phyloP scores from a whole-genome alignment of 139 green algal species.

The Mesostigma viride region DNA sequence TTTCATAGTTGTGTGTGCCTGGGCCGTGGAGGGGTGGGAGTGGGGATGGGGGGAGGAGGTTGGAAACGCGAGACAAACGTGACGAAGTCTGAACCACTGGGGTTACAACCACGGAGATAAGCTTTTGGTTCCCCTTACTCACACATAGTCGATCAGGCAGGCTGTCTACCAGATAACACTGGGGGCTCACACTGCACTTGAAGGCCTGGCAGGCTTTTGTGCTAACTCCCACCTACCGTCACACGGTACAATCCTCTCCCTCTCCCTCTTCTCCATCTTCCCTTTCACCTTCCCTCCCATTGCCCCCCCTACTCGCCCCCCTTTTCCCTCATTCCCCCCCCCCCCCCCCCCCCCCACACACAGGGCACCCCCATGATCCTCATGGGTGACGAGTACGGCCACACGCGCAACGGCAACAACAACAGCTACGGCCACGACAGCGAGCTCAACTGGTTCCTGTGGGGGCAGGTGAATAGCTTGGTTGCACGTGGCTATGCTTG shows the following conservation, averaged over 20 bases:
- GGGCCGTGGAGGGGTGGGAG: too few relatives aligned
- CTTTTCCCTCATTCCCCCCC: neutral
- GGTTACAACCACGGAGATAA: too few relatives aligned
- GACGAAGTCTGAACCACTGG: too few relatives aligned
- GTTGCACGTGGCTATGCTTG: too few relatives aligned
- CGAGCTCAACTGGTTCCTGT: slow-evolving; percentile 38
- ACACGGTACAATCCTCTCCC: too few relatives aligned
- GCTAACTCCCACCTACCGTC: neutral
- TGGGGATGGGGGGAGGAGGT: too few relatives aligned
- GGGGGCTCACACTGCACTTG: neutral
- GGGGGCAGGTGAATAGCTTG: slow-evolving; percentile 14
- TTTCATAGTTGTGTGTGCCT: too few relatives aligned
- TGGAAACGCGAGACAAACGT: too few relatives aligned
- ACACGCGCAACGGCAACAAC: slow-evolving; percentile 87
- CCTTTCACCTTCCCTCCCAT: neutral
- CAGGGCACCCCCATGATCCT: slow-evolving; percentile 91
- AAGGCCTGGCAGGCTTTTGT: neutral
- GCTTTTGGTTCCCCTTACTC: too few relatives aligned
- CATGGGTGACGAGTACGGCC: slow-evolving; percentile 71
- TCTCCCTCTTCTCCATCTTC: too few relatives aligned
- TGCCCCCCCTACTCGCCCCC: neutral
- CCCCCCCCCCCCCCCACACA: neutral
- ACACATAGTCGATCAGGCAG: too few relatives aligned
- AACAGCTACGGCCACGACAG: slow-evolving; percentile 98
- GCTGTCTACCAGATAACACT: too few relatives aligned